Base-by-base conservation (phyloP, 306 rosid genomes). In the Lagenaria siceraria region DNA sequence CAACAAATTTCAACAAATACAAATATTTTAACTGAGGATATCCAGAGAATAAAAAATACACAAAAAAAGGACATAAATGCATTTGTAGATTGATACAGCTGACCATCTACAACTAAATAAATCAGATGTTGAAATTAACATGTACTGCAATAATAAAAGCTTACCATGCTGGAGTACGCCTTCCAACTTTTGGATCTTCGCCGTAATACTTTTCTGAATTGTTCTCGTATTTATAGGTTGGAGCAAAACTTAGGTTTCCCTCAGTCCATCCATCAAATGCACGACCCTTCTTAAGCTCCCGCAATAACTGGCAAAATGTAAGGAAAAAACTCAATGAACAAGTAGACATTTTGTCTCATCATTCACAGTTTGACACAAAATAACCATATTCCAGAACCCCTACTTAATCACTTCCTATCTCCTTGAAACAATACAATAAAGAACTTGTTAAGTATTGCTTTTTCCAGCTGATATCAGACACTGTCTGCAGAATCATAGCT, bases 111-210 rank as follows among this genome's bases (percentile, higher is more conserved):
- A 71, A 24, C 36, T 43, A 70, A 24, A 43, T 29, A 46, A 27
- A 25, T 40, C 17, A 24, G 24, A 48, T 48, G 12, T 31, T 17
- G n/a, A 71, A 71, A 48, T 73, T 6, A 36, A 33, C 24, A 69
- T 42, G 62, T 13, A 60, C 49, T 14, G 13, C 53, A 72, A 48
- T 76, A 74, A 77, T 48, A 56, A 18, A 80, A 85, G 80, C 93
- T 74, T 90, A 96, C 99, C 99, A 92, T 63, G 99, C 93, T 31
- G 98, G 99, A 49, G 88, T 80, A 25, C 98, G 98, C 87, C 89
- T 90, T 70, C 84, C 89, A 74, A 74, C 82, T 77, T 81, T 96
- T 78, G 91, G 91, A 80, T 96, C 97, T 25, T 89, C 96, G 25
- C 99, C 93, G 0, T n/a, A 75, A 83, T 92, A 96, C 80, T 88